These are phyloP conservation scores for Mallotus nudiflorus DNA, from an alignment of 345 rosid genomes.

Conservation along the genomic window DNA sequence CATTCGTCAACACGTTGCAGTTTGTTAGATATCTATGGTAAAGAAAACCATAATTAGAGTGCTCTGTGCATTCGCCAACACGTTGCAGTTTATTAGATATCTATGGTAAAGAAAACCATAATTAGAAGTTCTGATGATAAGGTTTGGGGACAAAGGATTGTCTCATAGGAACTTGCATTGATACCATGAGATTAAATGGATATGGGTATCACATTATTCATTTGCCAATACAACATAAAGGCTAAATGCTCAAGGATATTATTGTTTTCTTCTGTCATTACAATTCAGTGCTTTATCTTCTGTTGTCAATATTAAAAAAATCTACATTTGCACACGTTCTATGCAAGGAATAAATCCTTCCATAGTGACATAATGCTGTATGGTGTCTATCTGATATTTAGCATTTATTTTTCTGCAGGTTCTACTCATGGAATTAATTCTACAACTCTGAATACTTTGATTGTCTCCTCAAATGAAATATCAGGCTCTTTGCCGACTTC, in stretches of 20 bases:
- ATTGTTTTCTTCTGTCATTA: background rate
- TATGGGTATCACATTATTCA: no score
- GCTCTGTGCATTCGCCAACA: no score
- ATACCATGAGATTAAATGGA: background rate
- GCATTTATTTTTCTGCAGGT: conserved; percentile 46
- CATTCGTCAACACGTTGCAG: no score
- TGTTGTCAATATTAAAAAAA: background rate
- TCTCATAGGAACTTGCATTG: background rate
- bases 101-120: background rate
- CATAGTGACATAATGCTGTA: background rate
- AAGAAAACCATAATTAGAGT: background rate
- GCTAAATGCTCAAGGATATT: background rate
- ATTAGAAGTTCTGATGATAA: background rate
- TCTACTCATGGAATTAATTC: conserved; percentile 57
- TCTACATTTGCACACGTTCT: conserved; percentile 44
- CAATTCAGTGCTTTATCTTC: background rate
- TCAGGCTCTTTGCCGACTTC: conserved; percentile 67
- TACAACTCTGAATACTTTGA: conserved; percentile 58
- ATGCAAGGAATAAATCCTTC: conserved; percentile 48
- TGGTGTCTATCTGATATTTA: conserved; percentile 2
- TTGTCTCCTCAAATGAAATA: conserved; percentile 71
- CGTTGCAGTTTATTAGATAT: background rate
- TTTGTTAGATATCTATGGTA: background rate
- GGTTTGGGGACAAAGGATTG: background rate
- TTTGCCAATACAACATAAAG: background rate